Conservation (phyloP, 805 yeast species). For the Pichia nakasei region DNA sequence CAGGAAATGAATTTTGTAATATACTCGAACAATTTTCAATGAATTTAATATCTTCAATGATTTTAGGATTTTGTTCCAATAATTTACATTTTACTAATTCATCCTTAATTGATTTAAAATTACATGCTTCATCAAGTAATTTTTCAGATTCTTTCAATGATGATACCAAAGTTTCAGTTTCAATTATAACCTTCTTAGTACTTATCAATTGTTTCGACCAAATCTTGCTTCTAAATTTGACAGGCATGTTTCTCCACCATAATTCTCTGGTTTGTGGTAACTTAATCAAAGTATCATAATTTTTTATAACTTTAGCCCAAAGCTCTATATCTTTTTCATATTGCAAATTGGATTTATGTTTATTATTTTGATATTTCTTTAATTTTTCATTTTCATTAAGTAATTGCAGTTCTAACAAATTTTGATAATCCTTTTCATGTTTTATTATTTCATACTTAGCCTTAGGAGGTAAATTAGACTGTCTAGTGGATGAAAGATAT, state of each 20-base stretch:
- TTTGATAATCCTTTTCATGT: constrained; percentile 47
- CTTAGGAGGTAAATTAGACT: constrained; percentile 61
- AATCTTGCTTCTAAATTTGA: constrained; percentile 32
- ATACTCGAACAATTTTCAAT: constrained; percentile 18
- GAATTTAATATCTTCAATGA: constrained; percentile 11
- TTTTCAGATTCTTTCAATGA: constrained; percentile 15
- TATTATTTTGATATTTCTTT: constrained; percentile 22
- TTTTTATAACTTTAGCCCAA: constrained; percentile 37
- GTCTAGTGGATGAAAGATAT: constrained; percentile 45
- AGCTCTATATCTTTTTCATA: constrained; percentile 29
- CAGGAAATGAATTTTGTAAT: constrained; percentile 23
- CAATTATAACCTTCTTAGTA: constrained; percentile 19
- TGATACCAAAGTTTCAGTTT: constrained; percentile 2
- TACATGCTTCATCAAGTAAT: constrained; percentile 23
- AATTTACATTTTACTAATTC: constrained; percentile 13
- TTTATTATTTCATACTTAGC: constrained; percentile 39
- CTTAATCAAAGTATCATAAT: constrained; percentile 27
- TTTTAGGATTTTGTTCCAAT: constrained; percentile 8
- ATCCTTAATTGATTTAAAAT: constrained; percentile 17
- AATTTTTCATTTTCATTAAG: constrained; percentile 30
- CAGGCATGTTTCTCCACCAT: constrained; percentile 56
- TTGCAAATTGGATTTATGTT: constrained; percentile 28
- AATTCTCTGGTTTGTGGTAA: constrained; percentile 38
- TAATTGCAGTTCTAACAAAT: constrained; percentile 34
- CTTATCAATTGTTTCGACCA: constrained; percentile 44